phyloP scores from a whole-genome alignment of 139 green algal species.

The Coelastrella sp. region DNA sequence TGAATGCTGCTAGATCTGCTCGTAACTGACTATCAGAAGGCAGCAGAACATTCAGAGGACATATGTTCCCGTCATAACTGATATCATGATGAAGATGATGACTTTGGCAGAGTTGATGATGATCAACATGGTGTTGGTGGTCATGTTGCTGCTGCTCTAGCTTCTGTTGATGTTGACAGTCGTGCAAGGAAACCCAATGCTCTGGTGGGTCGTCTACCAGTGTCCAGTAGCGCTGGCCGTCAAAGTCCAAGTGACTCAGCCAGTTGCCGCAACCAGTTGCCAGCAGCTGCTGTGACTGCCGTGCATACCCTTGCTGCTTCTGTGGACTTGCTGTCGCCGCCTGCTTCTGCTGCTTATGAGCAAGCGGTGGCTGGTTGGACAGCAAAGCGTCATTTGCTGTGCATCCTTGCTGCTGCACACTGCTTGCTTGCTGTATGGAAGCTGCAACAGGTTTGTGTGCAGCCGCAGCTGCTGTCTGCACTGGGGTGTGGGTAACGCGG shows the following conservation, averaged over 20 bases:
- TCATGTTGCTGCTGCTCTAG: not conserved
- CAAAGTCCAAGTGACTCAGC: not conserved
- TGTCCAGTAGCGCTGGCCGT: not conserved
- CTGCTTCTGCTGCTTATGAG: not conserved
- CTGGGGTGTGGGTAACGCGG: no score
- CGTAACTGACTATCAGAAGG: constrained; percentile 11
- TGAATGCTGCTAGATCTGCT: not conserved
- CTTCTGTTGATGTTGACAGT: not conserved
- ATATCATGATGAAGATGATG: no score
- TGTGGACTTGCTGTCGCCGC: not conserved
- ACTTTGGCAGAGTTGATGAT: not conserved
- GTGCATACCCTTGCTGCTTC: not conserved
- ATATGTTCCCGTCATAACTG: no score
- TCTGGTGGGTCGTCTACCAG: constrained; percentile 6
- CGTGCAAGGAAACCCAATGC: not conserved
- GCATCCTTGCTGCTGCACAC: no score
- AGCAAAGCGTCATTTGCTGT: no score
- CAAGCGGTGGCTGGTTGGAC: no score
- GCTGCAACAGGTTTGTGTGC: no score
- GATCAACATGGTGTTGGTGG: not conserved
- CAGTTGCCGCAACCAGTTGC: not conserved
- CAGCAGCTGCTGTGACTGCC: not conserved
- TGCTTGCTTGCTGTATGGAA: no score
- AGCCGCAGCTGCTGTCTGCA: no score
- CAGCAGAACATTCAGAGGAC: not conserved